Evolutionary conservation across 371 early-diverging fungal species (phyloP), one percentile per base, ranked within the genome.

Genomic region (Syncephalastrum contaminatum): DNA sequence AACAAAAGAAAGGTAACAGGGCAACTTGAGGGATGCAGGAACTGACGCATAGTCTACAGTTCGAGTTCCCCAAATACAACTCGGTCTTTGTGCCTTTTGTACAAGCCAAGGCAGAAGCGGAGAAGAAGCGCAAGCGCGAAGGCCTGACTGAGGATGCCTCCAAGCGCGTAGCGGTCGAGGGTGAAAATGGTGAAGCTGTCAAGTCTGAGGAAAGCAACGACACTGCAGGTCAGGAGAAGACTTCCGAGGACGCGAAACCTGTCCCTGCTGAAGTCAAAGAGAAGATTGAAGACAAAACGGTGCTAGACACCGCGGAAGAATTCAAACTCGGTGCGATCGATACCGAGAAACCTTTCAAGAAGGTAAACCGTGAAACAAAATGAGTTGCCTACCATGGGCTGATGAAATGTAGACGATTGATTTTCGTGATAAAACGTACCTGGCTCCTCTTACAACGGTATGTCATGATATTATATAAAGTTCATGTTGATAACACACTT

Each of bases 361-460:
- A 70, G 62, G 73, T 70, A 66, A 1, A 51, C 10, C 14, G 2
- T 14, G 16, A 51, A 15, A 16, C 4, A 14, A 16, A 15, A n/a
- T 2, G 27, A 7, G 39, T 15, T 14, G 36, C 4, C n/a, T 3
- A 12, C 27, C 2, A 2, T 30, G 36, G 36, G 10, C 36, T 30
- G 2, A 30, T 10, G 12, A 30, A 22, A 15, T 14, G 2, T 56
- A 70, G 72, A 58, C 82, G 56, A 84, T 95, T 25, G 92, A 94
- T 66, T 91, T 93, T 53, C 79, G 87, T 54, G 87, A 88, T 61
- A 96, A 97, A 59, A 86, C 91, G 10, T 98, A 97, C 64, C 81
- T 97, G 53, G 99, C 97, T 7, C 99, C 99, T 14, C 75, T 98
- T 60, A 98, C 99, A 0, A 97, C 97, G 4, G 78, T 72, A 51